These are phyloP conservation scores for Cucurbitaria berberidis DNA, from an alignment of 2,329 filamentous ascomycete species.

Conservation along the genomic window DNA sequence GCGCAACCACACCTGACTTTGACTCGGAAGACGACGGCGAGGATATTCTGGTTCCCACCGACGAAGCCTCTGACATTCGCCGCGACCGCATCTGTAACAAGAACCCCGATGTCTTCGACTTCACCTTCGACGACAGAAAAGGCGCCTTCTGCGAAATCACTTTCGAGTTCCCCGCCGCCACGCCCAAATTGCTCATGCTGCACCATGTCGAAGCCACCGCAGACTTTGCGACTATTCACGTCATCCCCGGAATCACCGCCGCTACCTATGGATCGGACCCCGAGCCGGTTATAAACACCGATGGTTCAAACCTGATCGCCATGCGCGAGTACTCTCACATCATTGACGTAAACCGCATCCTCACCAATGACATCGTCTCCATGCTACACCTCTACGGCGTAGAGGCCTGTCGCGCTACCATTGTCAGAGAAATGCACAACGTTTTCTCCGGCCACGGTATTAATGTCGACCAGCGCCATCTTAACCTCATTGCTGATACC, in stretches of 20 bases:
- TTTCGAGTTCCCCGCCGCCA: conserved; percentile 78
- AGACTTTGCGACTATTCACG: conserved; percentile 81
- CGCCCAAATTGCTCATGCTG: conserved; percentile 92
- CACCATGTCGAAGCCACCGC: conserved; percentile 84
- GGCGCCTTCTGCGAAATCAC: conserved; percentile 81
- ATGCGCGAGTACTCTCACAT: conserved; percentile 88
- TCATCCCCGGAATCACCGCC: conserved; percentile 76
- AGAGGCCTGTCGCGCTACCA: conserved; percentile 86
- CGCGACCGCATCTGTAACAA: conserved; percentile 51
- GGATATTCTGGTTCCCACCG: conserved; percentile 28
- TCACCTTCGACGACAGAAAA: conserved; percentile 76
- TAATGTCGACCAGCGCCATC: conserved; percentile 85
- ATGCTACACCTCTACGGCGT: conserved; percentile 89
- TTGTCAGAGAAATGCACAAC: conserved; percentile 81
- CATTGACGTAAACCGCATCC: conserved; percentile 83
- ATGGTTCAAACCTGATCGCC: conserved; percentile 85
- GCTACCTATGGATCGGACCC: conserved; percentile 59
- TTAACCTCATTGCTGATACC: conserved; percentile 94
- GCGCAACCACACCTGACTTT: conserved; percentile 40
- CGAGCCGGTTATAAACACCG: conserved; percentile 68
- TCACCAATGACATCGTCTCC: conserved; percentile 90
- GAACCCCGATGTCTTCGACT: conserved; percentile 70
- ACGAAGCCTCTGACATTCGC: conserved; percentile 40
- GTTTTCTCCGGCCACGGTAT: conserved; percentile 95
- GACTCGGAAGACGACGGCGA: conserved; percentile 37